Percentiles rank a stretch among this genome's conserved stretches.
These are phyloP conservation scores for Curvularia lunata DNA, from an alignment of 2,329 filamentous ascomycete genomes.

Conservation along the genomic window DNA sequence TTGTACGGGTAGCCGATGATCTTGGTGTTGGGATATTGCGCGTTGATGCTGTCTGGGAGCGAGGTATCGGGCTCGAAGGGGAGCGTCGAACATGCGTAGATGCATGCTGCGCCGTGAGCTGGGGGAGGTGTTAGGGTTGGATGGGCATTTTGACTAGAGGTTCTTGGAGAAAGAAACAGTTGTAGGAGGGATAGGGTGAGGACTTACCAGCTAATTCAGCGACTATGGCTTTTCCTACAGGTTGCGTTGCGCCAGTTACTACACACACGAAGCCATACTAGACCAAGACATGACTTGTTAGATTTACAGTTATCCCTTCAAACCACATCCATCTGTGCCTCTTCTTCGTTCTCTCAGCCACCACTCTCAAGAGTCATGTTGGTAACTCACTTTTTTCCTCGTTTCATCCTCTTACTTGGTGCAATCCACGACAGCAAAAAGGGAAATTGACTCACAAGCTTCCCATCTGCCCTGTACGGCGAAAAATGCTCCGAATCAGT, in stretches of 20 bases:
- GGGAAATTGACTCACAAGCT: slow-evolving; percentile 55
- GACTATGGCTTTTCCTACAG: slow-evolving; percentile 66
- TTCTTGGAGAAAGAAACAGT: not conserved
- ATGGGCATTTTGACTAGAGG: not conserved
- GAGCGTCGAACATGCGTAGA: slow-evolving; percentile 63
- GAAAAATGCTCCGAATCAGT: slow-evolving; percentile 59
- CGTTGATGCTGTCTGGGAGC: slow-evolving; percentile 48
- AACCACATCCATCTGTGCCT: too few relatives aligned
- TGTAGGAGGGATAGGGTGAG: not conserved
- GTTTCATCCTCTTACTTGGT: not conserved
- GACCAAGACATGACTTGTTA: not conserved
- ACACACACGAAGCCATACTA: slow-evolving; percentile 70
- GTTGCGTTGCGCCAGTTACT: slow-evolving; percentile 66
- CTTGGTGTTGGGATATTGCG: slow-evolving; percentile 60
- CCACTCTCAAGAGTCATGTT: not conserved
- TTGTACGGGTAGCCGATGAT: slow-evolving; percentile 68
- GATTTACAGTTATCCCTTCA: not conserved
- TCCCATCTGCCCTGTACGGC: slow-evolving; percentile 64
- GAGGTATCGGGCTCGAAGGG: slow-evolving; percentile 53
- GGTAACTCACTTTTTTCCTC: not conserved
- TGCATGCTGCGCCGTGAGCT: slow-evolving; percentile 69
- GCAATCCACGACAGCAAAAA: not conserved
- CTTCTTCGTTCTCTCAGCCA: too few relatives aligned
- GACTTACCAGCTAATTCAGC: slow-evolving; percentile 62
- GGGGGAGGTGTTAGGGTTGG: not conserved